Evolutionary conservation across 176 grass and related monocot species (phyloP).

Genomic region (Aegilops sharonensis): DNA sequence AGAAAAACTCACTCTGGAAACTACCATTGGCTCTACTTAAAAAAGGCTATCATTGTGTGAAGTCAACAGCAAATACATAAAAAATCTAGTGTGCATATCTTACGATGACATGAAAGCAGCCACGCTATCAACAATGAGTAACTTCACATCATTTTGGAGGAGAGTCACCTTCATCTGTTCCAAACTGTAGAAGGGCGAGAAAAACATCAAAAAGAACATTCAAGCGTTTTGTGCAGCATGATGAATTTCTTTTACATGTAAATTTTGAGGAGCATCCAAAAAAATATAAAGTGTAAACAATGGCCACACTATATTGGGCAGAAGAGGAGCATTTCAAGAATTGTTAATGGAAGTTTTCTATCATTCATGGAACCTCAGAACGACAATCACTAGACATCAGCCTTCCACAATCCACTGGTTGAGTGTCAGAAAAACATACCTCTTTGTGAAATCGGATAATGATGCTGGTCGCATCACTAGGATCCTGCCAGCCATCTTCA

Average conservation of each 20-base stretch:
- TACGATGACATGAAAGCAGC: slow-evolving; percentile 71
- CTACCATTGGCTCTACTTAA: neutral
- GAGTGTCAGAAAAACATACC: slow-evolving; percentile 46
- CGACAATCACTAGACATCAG: neutral
- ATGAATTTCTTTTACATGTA: neutral
- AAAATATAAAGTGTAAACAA: neutral
- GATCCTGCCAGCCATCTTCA: slow-evolving; percentile 93
- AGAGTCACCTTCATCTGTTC: slow-evolving; percentile 87
- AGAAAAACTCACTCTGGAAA: neutral
- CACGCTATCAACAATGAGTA: slow-evolving; percentile 95
- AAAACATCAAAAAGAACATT: neutral
- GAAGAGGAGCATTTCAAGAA: neutral
- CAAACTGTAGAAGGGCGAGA: slow-evolving; percentile 48
- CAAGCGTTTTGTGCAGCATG: neutral
- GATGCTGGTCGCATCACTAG: slow-evolving; percentile 70
- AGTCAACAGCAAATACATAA: neutral
- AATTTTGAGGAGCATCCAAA: slow-evolving; percentile 1
- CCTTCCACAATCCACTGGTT: neutral
- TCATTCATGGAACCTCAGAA: neutral
- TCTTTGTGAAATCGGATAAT: slow-evolving; percentile 81
- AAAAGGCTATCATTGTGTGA: neutral
- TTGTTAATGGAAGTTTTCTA: neutral
- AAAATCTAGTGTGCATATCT: slow-evolving; percentile 27
- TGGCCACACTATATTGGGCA: neutral
- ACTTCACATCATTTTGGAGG: slow-evolving; percentile 88